These are phyloP conservation scores for Cytospora mali DNA, from an alignment of 2,329 filamentous ascomycete species.

Conservation along the genomic window DNA sequence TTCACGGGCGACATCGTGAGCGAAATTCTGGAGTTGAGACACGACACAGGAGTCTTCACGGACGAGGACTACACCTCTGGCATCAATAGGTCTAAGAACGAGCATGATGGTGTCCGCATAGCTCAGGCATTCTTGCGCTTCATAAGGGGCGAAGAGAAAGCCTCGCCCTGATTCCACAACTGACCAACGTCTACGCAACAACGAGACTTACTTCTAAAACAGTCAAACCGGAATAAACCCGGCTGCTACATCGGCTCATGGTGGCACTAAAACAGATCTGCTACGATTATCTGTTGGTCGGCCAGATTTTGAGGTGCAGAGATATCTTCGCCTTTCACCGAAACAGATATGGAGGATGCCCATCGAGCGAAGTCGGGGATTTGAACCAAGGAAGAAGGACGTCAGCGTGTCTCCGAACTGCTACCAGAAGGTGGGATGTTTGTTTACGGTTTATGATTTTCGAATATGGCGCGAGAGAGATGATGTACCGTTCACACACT, in stretches of 20 bases:
- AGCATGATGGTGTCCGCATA: conserved; percentile 80
- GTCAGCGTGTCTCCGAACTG: background rate
- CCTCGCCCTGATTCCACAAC: conserved; percentile 15
- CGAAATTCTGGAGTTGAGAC: conserved; percentile 67
- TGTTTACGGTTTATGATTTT: background rate
- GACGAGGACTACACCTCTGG: conserved; percentile 71
- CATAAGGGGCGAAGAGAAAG: conserved; percentile 49
- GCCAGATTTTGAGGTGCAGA: background rate
- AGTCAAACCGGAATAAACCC: conserved; percentile 27
- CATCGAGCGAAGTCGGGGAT: background rate
- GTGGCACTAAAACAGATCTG: conserved; percentile 65
- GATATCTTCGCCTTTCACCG: background rate
- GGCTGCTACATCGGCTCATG: conserved; percentile 44
- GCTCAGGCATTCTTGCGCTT: conserved; percentile 77
- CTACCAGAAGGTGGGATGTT: background rate
- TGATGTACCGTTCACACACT: background rate
- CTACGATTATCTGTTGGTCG: conserved; percentile 52
- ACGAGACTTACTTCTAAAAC: background rate
- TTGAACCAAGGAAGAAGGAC: background rate
- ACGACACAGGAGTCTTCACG: conserved; percentile 67
- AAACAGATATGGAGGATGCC: background rate
- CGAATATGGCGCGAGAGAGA: background rate
- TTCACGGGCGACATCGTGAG: conserved; percentile 72
- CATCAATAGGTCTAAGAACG: conserved; percentile 63
- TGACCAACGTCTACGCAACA: background rate